phyloP scores from a whole-genome alignment of 208 protist species.

The Leishmania lainsoni region DNA sequence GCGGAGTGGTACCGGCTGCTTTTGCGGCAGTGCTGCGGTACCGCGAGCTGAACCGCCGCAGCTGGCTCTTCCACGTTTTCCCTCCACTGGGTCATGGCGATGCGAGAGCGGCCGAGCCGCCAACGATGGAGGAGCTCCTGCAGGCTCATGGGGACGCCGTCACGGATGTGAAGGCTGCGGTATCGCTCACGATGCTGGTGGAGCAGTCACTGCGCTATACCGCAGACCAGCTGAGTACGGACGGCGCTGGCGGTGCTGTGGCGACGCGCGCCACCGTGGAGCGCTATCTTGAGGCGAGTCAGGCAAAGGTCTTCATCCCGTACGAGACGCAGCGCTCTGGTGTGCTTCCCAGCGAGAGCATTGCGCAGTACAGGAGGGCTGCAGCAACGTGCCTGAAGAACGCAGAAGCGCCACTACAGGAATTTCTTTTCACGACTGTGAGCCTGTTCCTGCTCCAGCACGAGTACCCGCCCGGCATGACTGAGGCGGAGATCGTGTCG shows the following conservation, averaged over 20 bases:
- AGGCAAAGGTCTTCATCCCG: constrained; percentile 45
- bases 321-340: constrained; percentile 42
- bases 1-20: constrained; percentile 49
- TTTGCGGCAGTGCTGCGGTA: constrained; percentile 43
- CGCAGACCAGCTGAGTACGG: constrained; percentile 29
- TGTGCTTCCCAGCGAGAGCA: constrained; percentile 32
- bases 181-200: constrained; percentile 19
- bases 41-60: constrained; percentile 44
- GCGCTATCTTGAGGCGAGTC: constrained; percentile 43
- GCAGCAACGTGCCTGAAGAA: constrained; percentile 27
- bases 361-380: constrained; percentile 23
- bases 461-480: constrained; percentile 14
- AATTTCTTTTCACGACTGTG: constrained; percentile 39
- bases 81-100: constrained; percentile 20
- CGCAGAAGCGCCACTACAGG: constrained; percentile 26
- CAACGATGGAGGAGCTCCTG: constrained; percentile 41
- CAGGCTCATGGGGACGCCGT: constrained; percentile 10
- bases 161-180: constrained; percentile 4
- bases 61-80: constrained; percentile 56
- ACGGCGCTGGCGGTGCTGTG: constrained; percentile 3
- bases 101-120: constrained; percentile 10
- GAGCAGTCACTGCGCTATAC: constrained; percentile 33
- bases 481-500: constrained; percentile 15
- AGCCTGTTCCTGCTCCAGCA: constrained; percentile 25
- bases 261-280: constrained; percentile 36